phyloP scores from a whole-genome alignment of 1,284 basidiomycete genomes.

The Mixia osmundae region DNA sequence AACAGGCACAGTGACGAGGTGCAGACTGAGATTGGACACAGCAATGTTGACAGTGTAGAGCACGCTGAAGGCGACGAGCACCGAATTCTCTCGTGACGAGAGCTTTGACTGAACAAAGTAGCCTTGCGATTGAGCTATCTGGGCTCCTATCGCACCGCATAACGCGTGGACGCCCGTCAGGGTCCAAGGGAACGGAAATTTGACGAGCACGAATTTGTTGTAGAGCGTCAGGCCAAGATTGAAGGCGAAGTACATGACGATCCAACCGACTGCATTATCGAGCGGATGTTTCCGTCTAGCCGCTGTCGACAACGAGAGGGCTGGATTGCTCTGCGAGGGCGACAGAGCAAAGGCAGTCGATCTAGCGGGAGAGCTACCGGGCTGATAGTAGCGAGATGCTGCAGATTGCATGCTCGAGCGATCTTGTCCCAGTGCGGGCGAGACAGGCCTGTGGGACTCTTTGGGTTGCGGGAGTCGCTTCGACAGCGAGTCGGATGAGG shows the following conservation, averaged over 20 bases:
- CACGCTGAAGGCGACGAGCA: conserved; percentile 52
- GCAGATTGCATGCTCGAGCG: too few species aligned
- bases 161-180: conserved; percentile 19
- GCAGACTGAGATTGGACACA: conserved; percentile 66
- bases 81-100: conserved; percentile 33
- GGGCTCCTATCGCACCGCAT: conserved; percentile 35
- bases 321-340: too few species aligned
- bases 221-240: conserved; percentile 74
- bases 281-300: too few species aligned
- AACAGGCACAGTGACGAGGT: conserved; percentile 72
- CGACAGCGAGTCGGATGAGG: too few species aligned
- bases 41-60: conserved; percentile 80
- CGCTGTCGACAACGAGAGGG: too few species aligned
- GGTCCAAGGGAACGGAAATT: conserved; percentile 69
- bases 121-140: conserved; percentile 35
- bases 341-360: too few species aligned
- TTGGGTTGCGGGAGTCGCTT: too few species aligned
- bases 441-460: too few species aligned
- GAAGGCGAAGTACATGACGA: conserved; percentile 44
- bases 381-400: too few species aligned
- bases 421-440: too few species aligned
- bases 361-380: too few species aligned
- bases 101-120: conserved; percentile 35
- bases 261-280: not conserved
- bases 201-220: conserved; percentile 69